Conservation (phyloP, 2,329 filamentous ascomycete genomes). For the Aureobasidium uvarum region DNA sequence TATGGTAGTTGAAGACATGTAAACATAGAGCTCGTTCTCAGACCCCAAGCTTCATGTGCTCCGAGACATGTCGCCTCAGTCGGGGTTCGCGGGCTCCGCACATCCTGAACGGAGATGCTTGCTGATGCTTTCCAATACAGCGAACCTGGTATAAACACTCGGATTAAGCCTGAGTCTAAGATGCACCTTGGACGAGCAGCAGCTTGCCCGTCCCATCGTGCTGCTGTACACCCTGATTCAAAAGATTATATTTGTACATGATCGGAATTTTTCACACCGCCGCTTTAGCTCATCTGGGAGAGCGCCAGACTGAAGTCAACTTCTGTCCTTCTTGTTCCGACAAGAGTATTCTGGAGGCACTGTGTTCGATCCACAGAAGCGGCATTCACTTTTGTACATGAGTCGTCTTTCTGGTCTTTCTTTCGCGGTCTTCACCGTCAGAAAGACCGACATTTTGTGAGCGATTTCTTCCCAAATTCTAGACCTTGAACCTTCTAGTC, state of each 20-base stretch:
- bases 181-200: background rate
- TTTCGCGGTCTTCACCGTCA: background rate
- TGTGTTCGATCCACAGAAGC: conserved; percentile 28
- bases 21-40: conserved; percentile 16
- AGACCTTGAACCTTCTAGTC: background rate
- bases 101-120: too few species aligned
- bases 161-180: background rate
- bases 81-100: background rate
- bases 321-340: background rate
- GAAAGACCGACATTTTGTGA: background rate
- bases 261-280: background rate
- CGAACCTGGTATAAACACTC: background rate
- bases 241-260: too few species aligned
- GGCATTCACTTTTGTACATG: background rate
- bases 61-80: conserved; percentile 1
- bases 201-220: background rate
- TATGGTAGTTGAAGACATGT: background rate
- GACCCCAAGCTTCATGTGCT: conserved; percentile 4
- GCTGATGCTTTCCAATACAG: background rate
- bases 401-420: background rate
- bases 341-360: conserved; percentile 25
- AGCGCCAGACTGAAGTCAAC: conserved; percentile 28
- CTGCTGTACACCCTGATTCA: too few species aligned
- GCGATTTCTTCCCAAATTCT: background rate
- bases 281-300: conserved; percentile 28